Base-by-base conservation (phyloP, 2,329 filamentous ascomycete species). In the Calonectria pseudoturangicola region DNA sequence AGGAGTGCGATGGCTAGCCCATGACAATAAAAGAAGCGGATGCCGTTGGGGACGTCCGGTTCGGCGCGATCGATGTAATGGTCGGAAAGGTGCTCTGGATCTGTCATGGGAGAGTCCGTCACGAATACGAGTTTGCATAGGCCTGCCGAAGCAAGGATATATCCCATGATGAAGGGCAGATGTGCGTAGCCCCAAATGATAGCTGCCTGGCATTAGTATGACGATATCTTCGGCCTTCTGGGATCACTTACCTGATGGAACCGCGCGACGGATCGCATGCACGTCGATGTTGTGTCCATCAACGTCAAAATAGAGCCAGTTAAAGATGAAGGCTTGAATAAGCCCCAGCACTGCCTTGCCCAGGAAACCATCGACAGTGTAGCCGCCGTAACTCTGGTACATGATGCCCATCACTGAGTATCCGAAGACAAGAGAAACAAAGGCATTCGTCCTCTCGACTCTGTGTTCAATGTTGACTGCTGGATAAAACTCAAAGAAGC, bases 391-490 rank as follows among this genome's bases (percentile, higher is more conserved):
- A 73, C 87, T 91, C 76, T 92, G 91, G 78, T 90, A 92, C 48
- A 92, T 83, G 43, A 92, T 84, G 0, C 88, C 90, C 33, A 93
- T 87, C 28, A 93, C 91, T 1, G 88, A 90, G 75, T 92, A 92
- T 18, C 92, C 91, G 75, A 93, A 89, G 1, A 93, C 91, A 3
- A 93, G 84, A 0, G 90, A 89, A 0, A 93, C 89, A 77, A 93
- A 93, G 0, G 91, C 91, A 70, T 90, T 90, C 36, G 89, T 93
- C 8, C 92, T 85, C 81, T 93, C 91, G 5, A 91, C 90, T 68
- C 90, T 88, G 80, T 93, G 92, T 81, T 93, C 92, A 74, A 93
- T 93, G 75, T 92, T 93, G 58, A 90, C 84, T 0, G 89, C 90
- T 2, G 90, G 91, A 66, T 87, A 89, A 80, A 92, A 92, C 74